Evolutionary conservation across 805 yeast genomes (phyloP).

Genomic region (Cyberlindnera bimundalis): DNA sequence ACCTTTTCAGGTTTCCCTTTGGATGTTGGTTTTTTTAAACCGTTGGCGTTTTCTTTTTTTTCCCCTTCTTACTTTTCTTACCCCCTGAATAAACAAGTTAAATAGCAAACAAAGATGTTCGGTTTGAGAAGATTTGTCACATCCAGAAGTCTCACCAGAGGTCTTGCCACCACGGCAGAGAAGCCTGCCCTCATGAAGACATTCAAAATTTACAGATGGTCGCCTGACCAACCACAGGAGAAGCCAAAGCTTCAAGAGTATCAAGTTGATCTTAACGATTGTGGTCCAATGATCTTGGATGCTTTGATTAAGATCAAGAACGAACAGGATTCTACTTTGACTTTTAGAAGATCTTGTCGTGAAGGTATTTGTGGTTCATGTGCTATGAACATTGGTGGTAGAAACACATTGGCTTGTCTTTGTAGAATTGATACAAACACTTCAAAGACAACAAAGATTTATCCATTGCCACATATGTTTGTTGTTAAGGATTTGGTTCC

Average conservation of each 20-base stretch:
- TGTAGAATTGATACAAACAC: slow-evolving; percentile 87
- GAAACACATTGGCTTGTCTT: slow-evolving; percentile 94
- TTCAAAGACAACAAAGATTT: slow-evolving; percentile 75
- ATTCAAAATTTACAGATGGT: slow-evolving; percentile 96
- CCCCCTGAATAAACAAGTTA: not conserved
- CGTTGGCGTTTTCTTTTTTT: not conserved
- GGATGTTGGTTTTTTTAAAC: not conserved
- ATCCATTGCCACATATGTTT: slow-evolving; percentile 98
- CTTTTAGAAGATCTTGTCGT: slow-evolving; percentile 97
- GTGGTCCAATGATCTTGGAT: slow-evolving; percentile 98
- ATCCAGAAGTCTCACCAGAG: not conserved
- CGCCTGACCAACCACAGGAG: slow-evolving; percentile 91
- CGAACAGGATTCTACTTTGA: slow-evolving; percentile 93
- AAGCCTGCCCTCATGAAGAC: slow-evolving; percentile 63
- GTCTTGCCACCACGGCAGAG: slow-evolving; percentile 42
- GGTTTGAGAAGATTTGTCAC: not conserved
- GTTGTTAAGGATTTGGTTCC: slow-evolving; percentile 97
- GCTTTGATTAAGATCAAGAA: slow-evolving; percentile 92
- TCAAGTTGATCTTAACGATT: slow-evolving; percentile 79
- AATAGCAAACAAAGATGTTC: not conserved
- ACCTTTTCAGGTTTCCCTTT: not conserved
- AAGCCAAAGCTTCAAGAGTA: slow-evolving; percentile 85
- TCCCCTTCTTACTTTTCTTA: not conserved
- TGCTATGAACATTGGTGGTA: slow-evolving; percentile 99
- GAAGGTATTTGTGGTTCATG: slow-evolving; percentile 99